Base-by-base conservation (phyloP, 306 rosid species). In the Quercus bicolor region DNA sequence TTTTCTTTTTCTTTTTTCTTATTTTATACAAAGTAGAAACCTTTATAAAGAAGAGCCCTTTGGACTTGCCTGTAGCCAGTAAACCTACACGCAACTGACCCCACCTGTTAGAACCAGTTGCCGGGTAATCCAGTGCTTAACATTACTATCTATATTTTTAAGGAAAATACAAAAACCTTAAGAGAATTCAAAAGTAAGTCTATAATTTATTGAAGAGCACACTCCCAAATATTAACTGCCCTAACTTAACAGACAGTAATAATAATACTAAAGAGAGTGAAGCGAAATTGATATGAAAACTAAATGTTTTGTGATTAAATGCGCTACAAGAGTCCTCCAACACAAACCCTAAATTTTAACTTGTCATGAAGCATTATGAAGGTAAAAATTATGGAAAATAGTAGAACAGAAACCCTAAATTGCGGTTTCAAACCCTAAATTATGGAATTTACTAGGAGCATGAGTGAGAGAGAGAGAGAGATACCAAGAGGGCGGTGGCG, bases 401-500 rank as follows among this genome's bases (percentile, higher is more conserved):
- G 20, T 15, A n/a, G 10, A 4, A 37, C 43, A 75, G 24, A 75
- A 80, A 6, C 72, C 52, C 26, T 4, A 34, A 69, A 59, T 48
- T 74, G 13, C 51, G 66, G 28, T 37, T 19, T 20, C 21, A 31
- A 28, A 15, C 70, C 72, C 76, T 15, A 79, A 70, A 11, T 61
- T 8, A 15, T 29, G 19, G 11, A 23, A 54, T 59, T 20, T 24
- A 37, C 16, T 51, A 37, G 62, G 74, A 51, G 20, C 29, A 52
- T 6, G 31, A 79, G 26, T 7, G 72, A 73, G 40, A 26, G 68
- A 70, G 70, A 81, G 72, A 68, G 40, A 26, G 68, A 37, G 73
- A 72, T 78, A 89, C 92, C 90, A 3, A 88, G 78, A 43, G 88
- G 87, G 23, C 89, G 92, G 52, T 89, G 88, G 57, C 92, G 90